phyloP scores from a whole-genome alignment of 139 green algal species.

The Micromonas pusilla region DNA sequence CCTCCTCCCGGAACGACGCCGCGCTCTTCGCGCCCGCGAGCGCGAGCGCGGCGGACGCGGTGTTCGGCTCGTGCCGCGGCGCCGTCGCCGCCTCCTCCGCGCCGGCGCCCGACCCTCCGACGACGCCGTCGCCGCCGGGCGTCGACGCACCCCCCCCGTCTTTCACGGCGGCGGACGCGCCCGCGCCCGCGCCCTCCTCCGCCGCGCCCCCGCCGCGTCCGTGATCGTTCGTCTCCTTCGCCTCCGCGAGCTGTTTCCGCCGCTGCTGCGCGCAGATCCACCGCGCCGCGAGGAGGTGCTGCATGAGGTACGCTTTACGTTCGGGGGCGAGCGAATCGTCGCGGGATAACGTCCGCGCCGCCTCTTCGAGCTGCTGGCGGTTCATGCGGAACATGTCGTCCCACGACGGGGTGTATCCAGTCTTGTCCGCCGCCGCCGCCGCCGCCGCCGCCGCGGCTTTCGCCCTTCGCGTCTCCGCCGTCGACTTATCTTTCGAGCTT shows the following conservation, averaged over 20 bases:
- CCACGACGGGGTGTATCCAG: slow-evolving; percentile 77
- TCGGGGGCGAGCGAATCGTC: slow-evolving; percentile 79
- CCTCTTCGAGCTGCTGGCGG: slow-evolving; percentile 93
- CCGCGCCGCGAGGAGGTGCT: slow-evolving; percentile 86
- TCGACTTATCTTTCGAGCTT: neutral
- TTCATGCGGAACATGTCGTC: slow-evolving; percentile 98
- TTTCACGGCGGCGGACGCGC: no score
- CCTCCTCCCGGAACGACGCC: slow-evolving; percentile 35
- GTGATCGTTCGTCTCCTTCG: neutral
- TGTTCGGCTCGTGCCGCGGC: neutral
- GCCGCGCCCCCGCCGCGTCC: slow-evolving; percentile 11
- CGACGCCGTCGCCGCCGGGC: no score
- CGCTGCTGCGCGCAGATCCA: slow-evolving; percentile 79
- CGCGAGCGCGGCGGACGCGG: neutral
- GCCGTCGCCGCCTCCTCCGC: neutral
- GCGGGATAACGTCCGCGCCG: slow-evolving; percentile 72
- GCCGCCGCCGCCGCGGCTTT: neutral
- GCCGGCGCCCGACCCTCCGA: no score
- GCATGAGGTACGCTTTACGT: slow-evolving; percentile 93
- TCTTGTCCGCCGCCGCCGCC: slow-evolving; percentile 35
- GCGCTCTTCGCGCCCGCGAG: neutral
- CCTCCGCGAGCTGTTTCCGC: neutral
- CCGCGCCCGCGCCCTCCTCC: no score
- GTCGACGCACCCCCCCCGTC: no score
- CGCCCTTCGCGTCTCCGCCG: neutral